These are phyloP conservation scores for Powellomyces hirtus DNA, from an alignment of 192 early-diverging fungal species.

Conservation along the genomic window DNA sequence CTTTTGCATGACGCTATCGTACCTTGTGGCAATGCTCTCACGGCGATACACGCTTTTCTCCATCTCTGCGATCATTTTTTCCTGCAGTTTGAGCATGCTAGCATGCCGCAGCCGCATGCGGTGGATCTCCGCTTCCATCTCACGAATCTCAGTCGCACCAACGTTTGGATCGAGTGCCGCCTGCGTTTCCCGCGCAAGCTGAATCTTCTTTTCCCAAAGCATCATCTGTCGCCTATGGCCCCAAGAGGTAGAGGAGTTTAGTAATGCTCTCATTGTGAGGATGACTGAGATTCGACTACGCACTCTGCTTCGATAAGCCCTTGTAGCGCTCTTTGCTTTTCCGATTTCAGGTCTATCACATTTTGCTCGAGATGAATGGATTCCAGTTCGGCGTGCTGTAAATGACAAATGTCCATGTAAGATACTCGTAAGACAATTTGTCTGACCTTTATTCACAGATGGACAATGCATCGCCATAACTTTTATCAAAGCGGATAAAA, in stretches of 20 bases:
- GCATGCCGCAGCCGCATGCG: constrained; percentile 61
- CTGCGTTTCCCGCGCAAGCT: constrained; percentile 64
- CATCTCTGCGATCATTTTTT: constrained; percentile 65
- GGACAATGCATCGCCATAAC: not conserved
- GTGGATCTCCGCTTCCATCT: constrained; percentile 63
- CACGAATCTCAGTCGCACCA: constrained; percentile 58
- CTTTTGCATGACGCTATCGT: too few species aligned
- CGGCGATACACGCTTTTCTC: constrained; percentile 59
- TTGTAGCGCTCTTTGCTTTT: constrained; percentile 53
- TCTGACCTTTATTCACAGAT: not conserved
- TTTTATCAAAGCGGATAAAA: not conserved
- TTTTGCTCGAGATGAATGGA: constrained; percentile 47
- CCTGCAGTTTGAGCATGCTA: constrained; percentile 60
- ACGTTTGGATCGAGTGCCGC: constrained; percentile 62
- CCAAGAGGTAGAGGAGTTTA: not conserved
- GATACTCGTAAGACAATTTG: not conserved
- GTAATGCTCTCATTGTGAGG: not conserved
- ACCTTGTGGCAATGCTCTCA: constrained; percentile 52
- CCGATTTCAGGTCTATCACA: constrained; percentile 45
- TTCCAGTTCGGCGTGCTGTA: constrained; percentile 52
- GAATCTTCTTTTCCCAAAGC: constrained; percentile 70
- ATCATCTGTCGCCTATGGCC: constrained; percentile 56
- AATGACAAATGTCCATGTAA: not conserved
- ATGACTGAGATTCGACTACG: constrained; percentile 13
- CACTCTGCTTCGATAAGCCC: constrained; percentile 61